phyloP scores from a whole-genome alignment of 1,284 basidiomycete species.

The Calocybe gambosa region DNA sequence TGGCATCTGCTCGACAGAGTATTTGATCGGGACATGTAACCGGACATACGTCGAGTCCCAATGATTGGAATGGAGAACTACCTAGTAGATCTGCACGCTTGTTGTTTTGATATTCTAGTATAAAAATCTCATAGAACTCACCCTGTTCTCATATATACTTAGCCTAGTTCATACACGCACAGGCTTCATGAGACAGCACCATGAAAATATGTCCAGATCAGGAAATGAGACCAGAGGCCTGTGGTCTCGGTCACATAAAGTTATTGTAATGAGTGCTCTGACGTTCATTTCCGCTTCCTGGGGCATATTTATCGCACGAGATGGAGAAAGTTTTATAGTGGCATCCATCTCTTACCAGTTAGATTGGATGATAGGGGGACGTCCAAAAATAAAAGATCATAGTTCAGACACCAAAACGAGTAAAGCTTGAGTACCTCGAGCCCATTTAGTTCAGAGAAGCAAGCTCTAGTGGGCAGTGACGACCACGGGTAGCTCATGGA shows the following conservation, averaged over 20 bases:
- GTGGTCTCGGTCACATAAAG: not conserved
- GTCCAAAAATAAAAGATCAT: not conserved
- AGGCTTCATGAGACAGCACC: not conserved
- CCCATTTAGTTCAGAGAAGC: not conserved
- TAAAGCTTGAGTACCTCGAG: not conserved
- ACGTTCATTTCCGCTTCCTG: not conserved
- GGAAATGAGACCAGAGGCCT: not conserved
- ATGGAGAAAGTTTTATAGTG: not conserved
- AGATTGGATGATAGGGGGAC: not conserved
- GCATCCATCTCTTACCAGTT: not conserved
- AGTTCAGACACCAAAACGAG: not conserved
- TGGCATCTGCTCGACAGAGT: too few species aligned
- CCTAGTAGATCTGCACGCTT: too few species aligned
- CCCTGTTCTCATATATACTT: not conserved
- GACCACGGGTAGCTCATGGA: not conserved
- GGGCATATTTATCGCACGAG: not conserved
- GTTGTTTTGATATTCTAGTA: not conserved
- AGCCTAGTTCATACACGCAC: not conserved
- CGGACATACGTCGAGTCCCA: too few species aligned
- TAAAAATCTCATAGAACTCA: not conserved
- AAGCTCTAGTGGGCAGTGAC: not conserved
- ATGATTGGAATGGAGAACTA: too few species aligned
- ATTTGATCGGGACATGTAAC: too few species aligned
- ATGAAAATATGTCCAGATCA: not conserved
- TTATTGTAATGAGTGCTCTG: not conserved